Evolutionary conservation across 2,329 filamentous ascomycete genomes (phyloP).

Genomic region (Sclerotinia spermophila): DNA sequence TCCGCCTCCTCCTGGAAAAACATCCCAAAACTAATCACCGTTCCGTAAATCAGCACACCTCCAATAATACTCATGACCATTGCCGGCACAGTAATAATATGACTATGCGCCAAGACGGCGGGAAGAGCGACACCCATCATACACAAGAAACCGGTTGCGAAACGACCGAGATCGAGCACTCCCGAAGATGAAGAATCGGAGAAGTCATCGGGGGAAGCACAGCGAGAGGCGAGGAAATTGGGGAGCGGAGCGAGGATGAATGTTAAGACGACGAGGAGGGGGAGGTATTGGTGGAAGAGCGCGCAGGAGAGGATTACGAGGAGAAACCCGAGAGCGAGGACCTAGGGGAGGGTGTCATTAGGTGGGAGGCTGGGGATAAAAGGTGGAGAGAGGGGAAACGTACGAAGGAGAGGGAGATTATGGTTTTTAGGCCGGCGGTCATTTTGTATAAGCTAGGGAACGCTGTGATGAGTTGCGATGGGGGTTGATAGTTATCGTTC

Average conservation of each 20-base stretch:
- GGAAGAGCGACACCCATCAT: conserved; percentile 96
- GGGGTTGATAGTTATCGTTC: neutral
- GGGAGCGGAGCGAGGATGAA: conserved; percentile 91
- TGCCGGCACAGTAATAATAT: conserved; percentile 75
- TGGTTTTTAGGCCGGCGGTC: conserved; percentile 94
- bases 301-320: conserved; percentile 98
- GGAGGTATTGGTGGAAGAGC: conserved; percentile 91
- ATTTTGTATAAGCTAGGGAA: conserved; percentile 36
- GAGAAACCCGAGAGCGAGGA: conserved; percentile 97
- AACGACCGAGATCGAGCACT: conserved; percentile 88
- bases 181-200: conserved; percentile 70
- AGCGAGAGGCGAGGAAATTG: conserved; percentile 92
- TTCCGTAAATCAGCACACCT: conserved; percentile 92
- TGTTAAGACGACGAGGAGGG: conserved; percentile 90
- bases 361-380: neutral
- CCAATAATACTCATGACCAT: conserved; percentile 95
- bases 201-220: conserved; percentile 91
- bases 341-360: conserved; percentile 42
- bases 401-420: conserved; percentile 97
- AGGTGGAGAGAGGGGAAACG: conserved; percentile 32
- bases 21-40: conserved; percentile 96
- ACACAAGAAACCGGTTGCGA: conserved; percentile 91
- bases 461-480: conserved; percentile 2
- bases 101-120: conserved; percentile 80
- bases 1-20: conserved; percentile 88